Evolutionary conservation across 208 protist genomes (phyloP).

Genomic region (Leishmania major): DNA sequence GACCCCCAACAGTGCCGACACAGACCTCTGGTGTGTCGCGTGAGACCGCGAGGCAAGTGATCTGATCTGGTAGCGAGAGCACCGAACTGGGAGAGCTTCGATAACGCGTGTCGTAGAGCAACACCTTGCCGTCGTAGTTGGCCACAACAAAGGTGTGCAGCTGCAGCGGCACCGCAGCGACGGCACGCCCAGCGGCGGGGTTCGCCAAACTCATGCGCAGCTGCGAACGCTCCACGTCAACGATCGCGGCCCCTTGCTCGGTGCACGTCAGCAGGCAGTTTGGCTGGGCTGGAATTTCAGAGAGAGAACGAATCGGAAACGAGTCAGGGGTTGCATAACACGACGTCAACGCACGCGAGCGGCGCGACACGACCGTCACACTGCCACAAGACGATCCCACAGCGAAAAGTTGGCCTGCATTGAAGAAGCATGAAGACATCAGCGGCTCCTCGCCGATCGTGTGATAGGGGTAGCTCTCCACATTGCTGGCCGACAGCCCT

Average conservation of each 20-base stretch:
- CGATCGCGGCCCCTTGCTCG: slow-evolving; percentile 34
- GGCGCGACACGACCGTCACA: slow-evolving; percentile 42
- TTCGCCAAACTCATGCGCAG: slow-evolving; percentile 28
- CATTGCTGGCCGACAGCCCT: slow-evolving; percentile 35
- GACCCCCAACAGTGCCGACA: slow-evolving; percentile 58
- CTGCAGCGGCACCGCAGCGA: slow-evolving; percentile 38
- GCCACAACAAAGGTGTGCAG: slow-evolving; percentile 44
- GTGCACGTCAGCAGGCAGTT: slow-evolving; percentile 42
- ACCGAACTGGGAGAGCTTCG: slow-evolving; percentile 29
- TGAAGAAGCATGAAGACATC: slow-evolving; percentile 50
- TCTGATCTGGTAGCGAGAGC: slow-evolving; percentile 62
- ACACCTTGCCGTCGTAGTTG: slow-evolving; percentile 71
- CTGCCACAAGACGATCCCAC: slow-evolving; percentile 41
- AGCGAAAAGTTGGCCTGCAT: slow-evolving; percentile 38
- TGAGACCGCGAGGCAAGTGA: slow-evolving; percentile 39
- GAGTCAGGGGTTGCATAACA: slow-evolving; percentile 33
- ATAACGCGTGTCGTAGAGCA: slow-evolving; percentile 57
- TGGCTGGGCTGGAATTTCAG: slow-evolving; percentile 21
- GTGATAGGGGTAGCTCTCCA: slow-evolving; percentile 54
- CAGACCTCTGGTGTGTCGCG: slow-evolving; percentile 33
- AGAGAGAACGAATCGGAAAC: slow-evolving; percentile 37
- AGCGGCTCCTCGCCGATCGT: slow-evolving; percentile 40
- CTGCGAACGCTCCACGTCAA: slow-evolving; percentile 45
- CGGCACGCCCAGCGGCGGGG: slow-evolving; percentile 39
- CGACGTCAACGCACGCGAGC: slow-evolving; percentile 33